Conservation (phyloP, 2,329 filamentous ascomycete genomes). For the Aspergillus jensenii region DNA sequence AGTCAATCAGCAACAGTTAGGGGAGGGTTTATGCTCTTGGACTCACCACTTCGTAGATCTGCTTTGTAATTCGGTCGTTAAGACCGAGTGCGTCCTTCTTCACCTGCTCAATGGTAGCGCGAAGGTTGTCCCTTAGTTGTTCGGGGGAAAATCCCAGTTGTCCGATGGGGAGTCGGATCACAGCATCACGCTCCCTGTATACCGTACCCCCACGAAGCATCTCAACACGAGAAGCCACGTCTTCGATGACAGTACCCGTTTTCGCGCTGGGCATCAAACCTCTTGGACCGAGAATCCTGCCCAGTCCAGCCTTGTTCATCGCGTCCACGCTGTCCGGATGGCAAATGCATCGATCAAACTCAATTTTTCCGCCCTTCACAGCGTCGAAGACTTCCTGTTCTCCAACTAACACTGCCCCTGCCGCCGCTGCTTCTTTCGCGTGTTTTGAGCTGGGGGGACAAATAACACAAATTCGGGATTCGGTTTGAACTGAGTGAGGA, state of each 20-base stretch:
- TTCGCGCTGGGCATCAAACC: constrained; percentile 91
- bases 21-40: not conserved
- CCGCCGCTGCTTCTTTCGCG: constrained; percentile 70
- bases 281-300: constrained; percentile 78
- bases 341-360: constrained; percentile 88
- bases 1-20: constrained; percentile 25
- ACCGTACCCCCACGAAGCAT: constrained; percentile 81
- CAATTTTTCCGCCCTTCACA: constrained; percentile 72
- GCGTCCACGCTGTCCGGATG: constrained; percentile 75
- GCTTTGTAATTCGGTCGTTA: constrained; percentile 66
- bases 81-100: constrained; percentile 73
- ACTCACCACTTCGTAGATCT: constrained; percentile 69
- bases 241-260: constrained; percentile 82
- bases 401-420: constrained; percentile 80
- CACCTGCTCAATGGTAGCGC: constrained; percentile 70
- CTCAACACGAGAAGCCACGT: constrained; percentile 71
- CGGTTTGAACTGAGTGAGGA: constrained; percentile 85
- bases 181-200: constrained; percentile 82
- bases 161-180: constrained; percentile 85
- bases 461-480: constrained; percentile 86
- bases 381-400: constrained; percentile 82
- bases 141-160: constrained; percentile 87
- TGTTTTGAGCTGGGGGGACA: constrained; percentile 76
- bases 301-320: constrained; percentile 77
- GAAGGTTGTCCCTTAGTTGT: constrained; percentile 81